Percentiles rank a stretch among this genome's conserved stretches.
phyloP scores from a whole-genome alignment of 73 alveolate genomes.

The Symbiodinium pilosum region DNA sequence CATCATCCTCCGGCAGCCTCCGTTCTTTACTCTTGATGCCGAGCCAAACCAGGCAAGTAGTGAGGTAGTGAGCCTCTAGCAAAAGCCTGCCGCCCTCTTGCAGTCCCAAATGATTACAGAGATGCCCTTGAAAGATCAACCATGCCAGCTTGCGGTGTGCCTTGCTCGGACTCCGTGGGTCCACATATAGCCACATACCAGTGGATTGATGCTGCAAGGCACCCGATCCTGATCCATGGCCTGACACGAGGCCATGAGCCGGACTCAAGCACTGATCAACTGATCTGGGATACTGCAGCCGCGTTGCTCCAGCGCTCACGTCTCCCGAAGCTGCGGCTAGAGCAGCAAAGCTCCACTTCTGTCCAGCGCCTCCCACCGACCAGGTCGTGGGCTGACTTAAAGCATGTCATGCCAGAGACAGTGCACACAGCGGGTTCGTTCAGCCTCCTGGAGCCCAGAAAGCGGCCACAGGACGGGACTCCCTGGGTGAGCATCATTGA shows the following conservation, averaged over 20 bases:
- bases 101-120: too few species aligned
- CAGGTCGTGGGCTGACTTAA: too few species aligned
- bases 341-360: slow-evolving; percentile 63
- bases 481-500: slow-evolving; percentile 1
- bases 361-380: not conserved
- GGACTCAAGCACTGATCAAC: not conserved
- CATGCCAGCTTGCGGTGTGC: not conserved
- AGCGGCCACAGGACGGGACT: slow-evolving; percentile 55
- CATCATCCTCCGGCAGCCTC: too few species aligned
- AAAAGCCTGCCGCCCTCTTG: too few species aligned
- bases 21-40: too few species aligned
- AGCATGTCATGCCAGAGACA: too few species aligned
- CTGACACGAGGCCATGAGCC: not conserved
- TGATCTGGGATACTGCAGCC: not conserved
- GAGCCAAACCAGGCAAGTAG: too few species aligned
- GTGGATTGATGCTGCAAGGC: slow-evolving; percentile 53
- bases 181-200: slow-evolving; percentile 77
- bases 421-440: too few species aligned
- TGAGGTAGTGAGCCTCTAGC: too few species aligned
- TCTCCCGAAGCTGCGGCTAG: slow-evolving; percentile 66
- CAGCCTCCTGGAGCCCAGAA: slow-evolving; percentile 91
- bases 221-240: slow-evolving; percentile 23
- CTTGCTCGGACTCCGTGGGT: slow-evolving; percentile 40
- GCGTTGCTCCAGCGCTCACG: slow-evolving; percentile 59
- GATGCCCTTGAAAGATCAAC: too few species aligned